phyloP scores from a whole-genome alignment of 2,329 filamentous ascomycete species.

The Cladosporium sp. region DNA sequence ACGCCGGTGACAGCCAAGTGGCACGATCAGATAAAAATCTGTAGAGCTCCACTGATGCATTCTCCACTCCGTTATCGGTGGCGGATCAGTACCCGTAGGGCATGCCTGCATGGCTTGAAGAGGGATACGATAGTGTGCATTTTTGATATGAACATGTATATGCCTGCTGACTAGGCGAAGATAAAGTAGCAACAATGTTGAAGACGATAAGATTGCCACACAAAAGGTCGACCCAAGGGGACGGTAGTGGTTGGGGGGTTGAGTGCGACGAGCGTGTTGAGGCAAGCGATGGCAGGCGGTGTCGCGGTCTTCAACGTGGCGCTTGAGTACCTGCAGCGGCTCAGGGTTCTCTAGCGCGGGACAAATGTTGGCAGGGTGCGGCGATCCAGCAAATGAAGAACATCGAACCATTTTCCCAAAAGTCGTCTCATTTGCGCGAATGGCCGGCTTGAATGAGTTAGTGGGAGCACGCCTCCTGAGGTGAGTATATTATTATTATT shows the following conservation, averaged over 20 bases:
- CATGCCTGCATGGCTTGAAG: neutral
- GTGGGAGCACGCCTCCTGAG: neutral
- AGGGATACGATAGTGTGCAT: neutral
- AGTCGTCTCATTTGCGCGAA: slow-evolving; percentile 1
- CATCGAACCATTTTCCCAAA: slow-evolving; percentile 14
- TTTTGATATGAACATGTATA: neutral
- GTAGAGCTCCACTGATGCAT: neutral
- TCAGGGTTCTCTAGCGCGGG: slow-evolving; percentile 15
- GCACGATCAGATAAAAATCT: slow-evolving; percentile 18
- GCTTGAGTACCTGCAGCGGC: slow-evolving; percentile 8
- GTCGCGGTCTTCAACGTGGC: slow-evolving; percentile 12
- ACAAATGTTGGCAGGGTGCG: neutral
- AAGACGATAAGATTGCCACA: neutral
- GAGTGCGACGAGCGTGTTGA: neutral
- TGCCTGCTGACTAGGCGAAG: neutral
- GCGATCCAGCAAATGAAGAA: slow-evolving; percentile 2
- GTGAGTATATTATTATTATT: neutral
- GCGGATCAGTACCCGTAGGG: neutral
- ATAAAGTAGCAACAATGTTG: neutral
- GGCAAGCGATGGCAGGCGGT: slow-evolving; percentile 7
- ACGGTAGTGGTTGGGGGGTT: slow-evolving; percentile 7
- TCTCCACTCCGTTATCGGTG: slow-evolving; percentile 17
- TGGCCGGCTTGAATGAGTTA: neutral
- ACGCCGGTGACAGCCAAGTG: neutral
- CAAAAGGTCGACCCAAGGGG: neutral